Evolutionary conservation across 306 rosid genomes (phyloP).

Genomic region (Acacia confusa): DNA sequence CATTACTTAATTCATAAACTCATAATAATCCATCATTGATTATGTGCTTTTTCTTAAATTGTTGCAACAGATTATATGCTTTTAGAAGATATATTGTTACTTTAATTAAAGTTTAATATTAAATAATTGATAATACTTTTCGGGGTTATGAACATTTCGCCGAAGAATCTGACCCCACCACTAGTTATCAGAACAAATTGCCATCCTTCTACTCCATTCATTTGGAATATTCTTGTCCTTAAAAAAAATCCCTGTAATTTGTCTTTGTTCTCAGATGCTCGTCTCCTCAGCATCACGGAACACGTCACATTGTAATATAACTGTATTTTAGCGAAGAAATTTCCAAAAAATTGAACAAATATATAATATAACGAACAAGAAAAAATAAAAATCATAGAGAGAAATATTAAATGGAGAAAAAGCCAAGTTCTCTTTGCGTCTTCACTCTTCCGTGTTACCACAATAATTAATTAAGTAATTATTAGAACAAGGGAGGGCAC

Average conservation of each 20-base stretch:
- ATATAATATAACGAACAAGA: no score
- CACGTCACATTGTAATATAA: background rate
- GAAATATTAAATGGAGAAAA: no score
- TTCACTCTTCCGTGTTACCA: background rate
- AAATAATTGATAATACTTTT: background rate
- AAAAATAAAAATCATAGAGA: no score
- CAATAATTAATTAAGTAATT: background rate
- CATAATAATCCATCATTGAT: no score
- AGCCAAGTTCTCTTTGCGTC: no score
- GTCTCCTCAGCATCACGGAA: background rate
- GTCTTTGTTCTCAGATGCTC: background rate
- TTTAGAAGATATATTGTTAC: background rate
- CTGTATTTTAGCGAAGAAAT: background rate
- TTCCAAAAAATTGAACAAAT: no score
- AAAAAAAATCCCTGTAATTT: background rate
- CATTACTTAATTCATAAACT: no score
- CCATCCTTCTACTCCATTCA: background rate
- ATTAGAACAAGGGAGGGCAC: background rate
- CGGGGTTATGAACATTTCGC: background rate
- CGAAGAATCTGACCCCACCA: background rate
- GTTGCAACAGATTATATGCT: background rate
- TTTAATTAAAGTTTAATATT: background rate
- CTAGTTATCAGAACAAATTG: background rate
- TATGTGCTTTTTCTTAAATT: no score
- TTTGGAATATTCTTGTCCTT: background rate